Evolutionary conservation across 345 rosid species (phyloP).

Genomic region (Lumnitzera racemosa): DNA sequence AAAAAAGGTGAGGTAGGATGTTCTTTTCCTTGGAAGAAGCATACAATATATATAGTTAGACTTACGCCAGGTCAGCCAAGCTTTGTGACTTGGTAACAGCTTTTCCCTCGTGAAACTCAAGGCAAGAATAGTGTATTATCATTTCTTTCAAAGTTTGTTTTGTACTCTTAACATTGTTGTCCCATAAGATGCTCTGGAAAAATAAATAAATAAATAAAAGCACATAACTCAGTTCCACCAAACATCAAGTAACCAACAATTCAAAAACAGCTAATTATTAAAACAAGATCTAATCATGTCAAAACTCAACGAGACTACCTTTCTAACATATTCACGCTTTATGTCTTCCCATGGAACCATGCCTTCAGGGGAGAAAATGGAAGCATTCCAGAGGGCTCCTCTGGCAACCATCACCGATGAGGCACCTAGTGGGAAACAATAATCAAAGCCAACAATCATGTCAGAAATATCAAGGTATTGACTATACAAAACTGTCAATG

Average conservation of each 20-base stretch:
- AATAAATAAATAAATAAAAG: conserved; percentile 1
- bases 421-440: conserved; percentile 43
- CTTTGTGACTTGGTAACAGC: conserved; percentile 66
- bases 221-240: conserved; percentile 5
- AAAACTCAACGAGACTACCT: conserved; percentile 30
- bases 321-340: conserved; percentile 59
- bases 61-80: conserved; percentile 77
- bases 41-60: conserved; percentile 4
- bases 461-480: too few species aligned
- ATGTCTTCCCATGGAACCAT: conserved; percentile 68
- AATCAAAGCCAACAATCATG: not conserved
- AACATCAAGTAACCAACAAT: too few species aligned
- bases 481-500: too few species aligned
- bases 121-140: conserved; percentile 74
- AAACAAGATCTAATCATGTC: too few species aligned
- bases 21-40: not conserved
- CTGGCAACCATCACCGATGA: conserved; percentile 90
- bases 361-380: conserved; percentile 74
- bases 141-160: conserved; percentile 80
- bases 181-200: conserved; percentile 87
- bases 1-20: not conserved
- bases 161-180: conserved; percentile 76
- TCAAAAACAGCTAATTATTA: too few species aligned
- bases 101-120: conserved; percentile 75
- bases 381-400: conserved; percentile 96